Evolutionary conservation across 2,329 filamentous ascomycete genomes (phyloP), one percentile per base, ranked within the genome.

Genomic region (Pseudogymnoascus sp.): DNA sequence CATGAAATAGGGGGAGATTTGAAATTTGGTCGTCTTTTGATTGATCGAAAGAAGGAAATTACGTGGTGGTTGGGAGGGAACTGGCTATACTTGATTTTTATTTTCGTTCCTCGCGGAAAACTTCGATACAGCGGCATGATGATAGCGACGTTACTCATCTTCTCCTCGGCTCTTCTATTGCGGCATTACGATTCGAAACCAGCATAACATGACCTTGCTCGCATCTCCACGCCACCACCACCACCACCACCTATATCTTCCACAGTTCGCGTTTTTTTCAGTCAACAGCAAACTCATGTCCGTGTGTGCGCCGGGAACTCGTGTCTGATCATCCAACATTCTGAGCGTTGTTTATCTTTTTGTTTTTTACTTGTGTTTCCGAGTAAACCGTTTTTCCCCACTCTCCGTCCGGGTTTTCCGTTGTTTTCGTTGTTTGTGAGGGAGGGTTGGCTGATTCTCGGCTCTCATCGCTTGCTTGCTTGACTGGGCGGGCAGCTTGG

Each of bases 301-400:
- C 10, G 47, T 12, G 40, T 45, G 51, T 45, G 51, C n/a, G n/a
- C 29, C 29, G 26, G 51, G 51, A 57, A 57, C 51, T n/a, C 51
- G 29, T 57, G 51, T 57, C 51, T 57, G 51, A 57, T 57, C 51
- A 57, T 57, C 51, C 51, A 57, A 57, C 51, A 57, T 57, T 34
- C 26, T 57, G 51, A 57, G 51, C 51, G 51, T 57, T n/a, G 29
- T 57, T 57, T 31, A 16, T 16, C 29, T 31, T 54, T n/a, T 26
- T 51, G 31, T 34, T 34, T 34, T 54, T 54, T 18, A 57, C 51
- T 34, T 57, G 26, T 57, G 18, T 54, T 11, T 10, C 10, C 26
- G 47, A 31, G 26, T 54, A 18, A 18, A n/a, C 26, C 47, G 47
- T 18, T 18, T 57, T 57, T 57, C 51, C 51, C 51, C 51, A 57